Percentiles rank a stretch among this genome's conserved stretches.
Evolutionary conservation across 176 grass and related monocot genomes (phyloP).

Genomic region (Themeda triandra): DNA sequence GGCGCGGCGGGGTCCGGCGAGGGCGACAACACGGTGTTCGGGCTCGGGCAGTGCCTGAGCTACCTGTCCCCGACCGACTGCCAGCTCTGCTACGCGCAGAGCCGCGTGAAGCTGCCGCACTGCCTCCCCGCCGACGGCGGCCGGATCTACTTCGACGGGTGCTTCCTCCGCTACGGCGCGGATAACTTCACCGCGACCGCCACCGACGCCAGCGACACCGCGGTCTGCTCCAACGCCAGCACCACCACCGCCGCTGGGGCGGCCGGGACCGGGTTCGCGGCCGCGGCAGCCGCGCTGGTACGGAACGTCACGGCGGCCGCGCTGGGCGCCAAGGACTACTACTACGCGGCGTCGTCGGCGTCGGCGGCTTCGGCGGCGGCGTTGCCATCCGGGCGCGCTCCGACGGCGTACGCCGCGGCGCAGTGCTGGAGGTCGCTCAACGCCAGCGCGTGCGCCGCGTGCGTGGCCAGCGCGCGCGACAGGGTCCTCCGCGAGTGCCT

Average conservation of each 20-base stretch:
- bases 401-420: conserved; percentile 49
- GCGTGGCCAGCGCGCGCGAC: conserved; percentile 46
- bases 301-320: conserved; percentile 52
- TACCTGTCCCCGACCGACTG: conserved; percentile 67
- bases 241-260: not conserved
- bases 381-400: not conserved
- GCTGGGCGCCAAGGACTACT: conserved; percentile 19
- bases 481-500: conserved; percentile 40
- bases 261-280: not conserved
- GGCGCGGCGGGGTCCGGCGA: conserved; percentile 40
- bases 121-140: conserved; percentile 58
- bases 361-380: not conserved
- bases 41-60: conserved; percentile 62
- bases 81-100: conserved; percentile 77
- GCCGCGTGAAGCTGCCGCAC: conserved; percentile 66
- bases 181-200: conserved; percentile 36
- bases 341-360: conserved; percentile 17
- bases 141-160: conserved; percentile 72
- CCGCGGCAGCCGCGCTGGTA: conserved; percentile 14
- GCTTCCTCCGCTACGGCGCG: conserved; percentile 68
- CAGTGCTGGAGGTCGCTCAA: conserved; percentile 90
- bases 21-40: conserved; percentile 34
- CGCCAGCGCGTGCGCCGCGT: conserved; percentile 54
- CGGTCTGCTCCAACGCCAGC: conserved; percentile 31
- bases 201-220: conserved; percentile 47